Conservation (phyloP, 2,329 filamentous ascomycete species). For the Xylariaceae sp. region DNA sequence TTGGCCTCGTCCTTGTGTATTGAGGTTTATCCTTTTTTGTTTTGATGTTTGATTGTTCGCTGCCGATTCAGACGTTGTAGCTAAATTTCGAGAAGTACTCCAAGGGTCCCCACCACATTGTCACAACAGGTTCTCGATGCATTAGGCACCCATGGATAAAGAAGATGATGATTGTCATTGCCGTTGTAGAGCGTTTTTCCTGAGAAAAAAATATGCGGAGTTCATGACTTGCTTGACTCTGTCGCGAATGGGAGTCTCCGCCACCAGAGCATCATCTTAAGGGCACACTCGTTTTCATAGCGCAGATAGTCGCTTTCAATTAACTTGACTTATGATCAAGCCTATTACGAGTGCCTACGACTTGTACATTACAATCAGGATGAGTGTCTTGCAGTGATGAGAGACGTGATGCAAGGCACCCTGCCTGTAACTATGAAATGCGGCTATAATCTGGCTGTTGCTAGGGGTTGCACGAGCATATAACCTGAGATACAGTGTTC, state of each 20-base stretch:
- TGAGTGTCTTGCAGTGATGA: too few relatives aligned
- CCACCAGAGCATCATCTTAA: conserved; percentile 11
- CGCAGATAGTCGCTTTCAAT: conserved; percentile 18
- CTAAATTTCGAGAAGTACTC: conserved; percentile 17
- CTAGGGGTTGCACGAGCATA: too few relatives aligned
- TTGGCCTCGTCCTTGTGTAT: too few relatives aligned
- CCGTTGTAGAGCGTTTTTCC: conserved; percentile 24
- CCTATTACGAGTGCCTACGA: too few relatives aligned
- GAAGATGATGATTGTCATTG: conserved; percentile 22
- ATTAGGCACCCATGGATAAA: conserved; percentile 24
- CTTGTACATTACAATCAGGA: too few relatives aligned
- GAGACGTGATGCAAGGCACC: too few relatives aligned
- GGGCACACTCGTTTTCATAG: conserved; percentile 17
- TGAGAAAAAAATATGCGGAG: conserved; percentile 23
- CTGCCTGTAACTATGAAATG: too few relatives aligned
- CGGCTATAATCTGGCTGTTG: too few relatives aligned
- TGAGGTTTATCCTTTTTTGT: too few relatives aligned
- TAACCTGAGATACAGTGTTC: too few relatives aligned
- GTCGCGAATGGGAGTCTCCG: conserved; percentile 12
- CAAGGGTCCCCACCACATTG: conserved; percentile 10
- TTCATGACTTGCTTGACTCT: conserved; percentile 20
- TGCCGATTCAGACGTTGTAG: conserved; percentile 15
- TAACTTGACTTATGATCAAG: too few relatives aligned
- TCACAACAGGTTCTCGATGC: conserved; percentile 17
- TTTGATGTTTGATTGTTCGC: conserved; percentile 23